These are phyloP conservation scores for Aquilaria yunnanensis DNA, from an alignment of 345 rosid genomes.

Conservation along the genomic window DNA sequence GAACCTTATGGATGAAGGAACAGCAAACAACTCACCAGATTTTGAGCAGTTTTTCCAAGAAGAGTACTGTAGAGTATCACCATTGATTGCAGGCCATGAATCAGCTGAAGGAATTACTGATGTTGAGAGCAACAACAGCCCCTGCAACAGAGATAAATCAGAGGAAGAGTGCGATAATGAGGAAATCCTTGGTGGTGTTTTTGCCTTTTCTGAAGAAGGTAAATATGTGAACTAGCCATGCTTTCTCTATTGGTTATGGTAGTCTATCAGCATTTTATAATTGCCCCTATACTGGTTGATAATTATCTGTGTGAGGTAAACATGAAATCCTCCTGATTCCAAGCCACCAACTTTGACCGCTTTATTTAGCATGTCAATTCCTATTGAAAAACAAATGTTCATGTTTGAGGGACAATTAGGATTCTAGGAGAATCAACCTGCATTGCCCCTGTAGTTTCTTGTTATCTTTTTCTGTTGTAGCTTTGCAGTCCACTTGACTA, in stretches of 20 bases:
- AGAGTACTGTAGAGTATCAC: conserved; percentile 42
- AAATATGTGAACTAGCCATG: conserved; percentile 6
- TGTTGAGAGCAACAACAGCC: conserved; percentile 38
- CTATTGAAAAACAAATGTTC: no score
- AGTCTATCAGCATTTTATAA: no score
- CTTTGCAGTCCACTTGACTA: no score
- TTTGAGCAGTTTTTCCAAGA: conserved; percentile 73
- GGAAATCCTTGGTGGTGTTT: conserved; percentile 89
- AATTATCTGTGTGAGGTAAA: background rate
- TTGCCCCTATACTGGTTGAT: no score
- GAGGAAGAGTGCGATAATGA: conserved; percentile 74
- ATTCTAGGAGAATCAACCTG: no score
- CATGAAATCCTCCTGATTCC: no score
- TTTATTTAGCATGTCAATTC: no score
- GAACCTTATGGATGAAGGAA: conserved; percentile 51
- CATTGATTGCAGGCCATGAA: conserved; percentile 22
- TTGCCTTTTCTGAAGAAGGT: conserved; percentile 96
- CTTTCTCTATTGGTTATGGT: no score
- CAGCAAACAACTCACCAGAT: conserved; percentile 39
- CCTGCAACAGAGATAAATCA: conserved; percentile 51
- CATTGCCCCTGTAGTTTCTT: no score
- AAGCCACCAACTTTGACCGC: no score
- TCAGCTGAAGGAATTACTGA: conserved; percentile 32
- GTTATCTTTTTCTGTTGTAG: no score
- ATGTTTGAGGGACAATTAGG: no score